These are phyloP conservation scores for Yamadazyma epiphylla DNA, from an alignment of 1,139 yeast genomes.

Conservation along the genomic window DNA sequence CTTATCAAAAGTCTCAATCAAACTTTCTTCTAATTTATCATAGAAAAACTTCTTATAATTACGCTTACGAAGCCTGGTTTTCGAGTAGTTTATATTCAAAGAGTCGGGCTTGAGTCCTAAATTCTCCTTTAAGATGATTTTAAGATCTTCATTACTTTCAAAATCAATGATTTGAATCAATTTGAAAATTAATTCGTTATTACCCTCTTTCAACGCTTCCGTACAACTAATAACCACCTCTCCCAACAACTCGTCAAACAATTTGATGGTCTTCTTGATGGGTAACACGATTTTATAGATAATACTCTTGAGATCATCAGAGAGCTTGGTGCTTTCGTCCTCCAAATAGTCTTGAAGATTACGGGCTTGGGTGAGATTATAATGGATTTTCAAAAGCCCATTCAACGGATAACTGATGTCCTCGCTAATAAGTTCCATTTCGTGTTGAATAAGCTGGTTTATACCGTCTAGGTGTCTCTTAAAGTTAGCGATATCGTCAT, in stretches of 20 bases:
- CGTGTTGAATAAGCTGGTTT: slow-evolving; percentile 50
- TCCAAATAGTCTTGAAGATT: slow-evolving; percentile 76
- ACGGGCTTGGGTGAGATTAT: slow-evolving; percentile 61
- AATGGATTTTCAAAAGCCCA: slow-evolving; percentile 65
- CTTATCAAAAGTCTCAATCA: slow-evolving; percentile 63
- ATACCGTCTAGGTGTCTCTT: slow-evolving; percentile 48
- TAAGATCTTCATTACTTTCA: slow-evolving; percentile 77
- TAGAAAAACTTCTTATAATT: slow-evolving; percentile 66
- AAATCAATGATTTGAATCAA: slow-evolving; percentile 72
- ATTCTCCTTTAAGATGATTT: slow-evolving; percentile 48
- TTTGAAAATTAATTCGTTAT: slow-evolving; percentile 64
- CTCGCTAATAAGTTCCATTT: slow-evolving; percentile 44
- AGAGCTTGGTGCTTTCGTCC: slow-evolving; percentile 47
- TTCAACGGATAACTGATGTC: slow-evolving; percentile 57
- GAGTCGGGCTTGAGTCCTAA: slow-evolving; percentile 27
- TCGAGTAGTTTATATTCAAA: slow-evolving; percentile 22
- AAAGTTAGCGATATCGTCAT: slow-evolving; percentile 59
- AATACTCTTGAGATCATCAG: slow-evolving; percentile 70
- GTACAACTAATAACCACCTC: slow-evolving; percentile 62
- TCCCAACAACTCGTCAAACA: slow-evolving; percentile 63
- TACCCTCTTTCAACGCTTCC: slow-evolving; percentile 67
- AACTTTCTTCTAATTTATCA: slow-evolving; percentile 54
- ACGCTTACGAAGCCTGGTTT: slow-evolving; percentile 46
- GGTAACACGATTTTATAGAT: slow-evolving; percentile 58
- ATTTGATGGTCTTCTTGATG: slow-evolving; percentile 43